Base-by-base conservation (phyloP, 176 grass and related monocot species). In the Saccharum spontaneum region DNA sequence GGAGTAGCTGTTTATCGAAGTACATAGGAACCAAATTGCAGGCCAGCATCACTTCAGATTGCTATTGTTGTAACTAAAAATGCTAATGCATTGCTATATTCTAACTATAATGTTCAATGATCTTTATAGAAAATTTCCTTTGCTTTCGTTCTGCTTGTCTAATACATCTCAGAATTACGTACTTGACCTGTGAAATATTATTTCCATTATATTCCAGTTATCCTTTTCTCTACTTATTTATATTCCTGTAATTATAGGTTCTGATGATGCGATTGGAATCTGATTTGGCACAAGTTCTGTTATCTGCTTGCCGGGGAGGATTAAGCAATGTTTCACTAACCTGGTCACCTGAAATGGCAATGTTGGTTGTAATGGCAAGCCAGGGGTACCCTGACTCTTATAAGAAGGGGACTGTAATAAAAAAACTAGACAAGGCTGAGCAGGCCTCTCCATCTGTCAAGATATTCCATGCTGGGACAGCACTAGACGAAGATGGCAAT, bases 341-440 rank as follows among this genome's bases (percentile, higher is more conserved):
- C 6, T 98, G 96, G 93, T 95, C 91, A 1, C 72, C 85, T 3
- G 96, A 89, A 83, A 77, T 92, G 2, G 91, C 93, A 3, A 86
- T 93, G 87, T 91, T 94, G 55, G 93, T 95, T 33, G 96, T 98
- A 52, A 93, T 98, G 89, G 96, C 96, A 50, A 94, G 87, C 15
- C 73, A 87, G 67, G 96, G 93, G 46, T 98, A 98, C 77, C 96
- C 93, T 1, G 83, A 89, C 9, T 67, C 91, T 69, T 98, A 98
- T 70, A 92, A 92, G 66, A 98, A 92, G 83, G 89, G 93, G 0
- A 87, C 91, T 2, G 75, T 90, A 13, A 94, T 98, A 91, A 89
- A 69, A 69, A 85, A 95, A 92, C 48, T 98, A 0, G 83, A 98
- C 73, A 86, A 95, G 75, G 95, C 92, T 12, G 95, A 92, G 79